These are phyloP conservation scores for Cystofilobasidium bisporidii DNA, from an alignment of 768 basidiomycete species.

Conservation along the genomic window DNA sequence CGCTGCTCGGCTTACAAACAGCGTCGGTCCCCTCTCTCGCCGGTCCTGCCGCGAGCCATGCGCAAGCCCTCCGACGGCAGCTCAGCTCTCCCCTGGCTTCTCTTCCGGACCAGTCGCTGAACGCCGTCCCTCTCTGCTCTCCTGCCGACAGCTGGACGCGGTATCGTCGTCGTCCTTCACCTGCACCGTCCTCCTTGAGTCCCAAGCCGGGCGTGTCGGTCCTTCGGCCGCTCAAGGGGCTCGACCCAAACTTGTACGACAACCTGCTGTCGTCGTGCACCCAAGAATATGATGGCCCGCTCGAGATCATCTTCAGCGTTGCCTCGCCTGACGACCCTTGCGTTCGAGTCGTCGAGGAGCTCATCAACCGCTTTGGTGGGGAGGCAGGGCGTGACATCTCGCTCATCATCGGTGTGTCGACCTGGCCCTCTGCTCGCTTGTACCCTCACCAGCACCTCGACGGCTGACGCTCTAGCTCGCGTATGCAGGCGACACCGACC, in stretches of 20 bases:
- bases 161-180: slow-evolving; percentile 1
- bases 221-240: slow-evolving; percentile 83
- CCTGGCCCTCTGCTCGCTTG: not conserved
- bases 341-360: slow-evolving; percentile 64
- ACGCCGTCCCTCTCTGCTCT: not conserved
- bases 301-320: slow-evolving; percentile 81
- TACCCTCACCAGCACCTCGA: no score
- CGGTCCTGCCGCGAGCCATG: not conserved
- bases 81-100: no score
- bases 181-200: not conserved
- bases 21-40: slow-evolving; percentile 51
- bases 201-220: slow-evolving; percentile 74
- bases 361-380: slow-evolving; percentile 66
- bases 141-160: slow-evolving; percentile 8
- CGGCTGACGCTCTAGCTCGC: not conserved
- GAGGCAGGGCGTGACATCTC: slow-evolving; percentile 43
- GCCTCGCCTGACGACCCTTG: slow-evolving; percentile 84
- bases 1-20: slow-evolving; percentile 56
- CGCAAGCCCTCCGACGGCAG: no score
- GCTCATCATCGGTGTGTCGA: slow-evolving; percentile 60
- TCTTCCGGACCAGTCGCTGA: no score
- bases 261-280: slow-evolving; percentile 87
- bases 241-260: slow-evolving; percentile 91
- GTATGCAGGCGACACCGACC: slow-evolving; percentile 60
- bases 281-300: slow-evolving; percentile 69